phyloP scores from a whole-genome alignment of 2,329 filamentous ascomycete species.

The Epichloe sylvatica region DNA sequence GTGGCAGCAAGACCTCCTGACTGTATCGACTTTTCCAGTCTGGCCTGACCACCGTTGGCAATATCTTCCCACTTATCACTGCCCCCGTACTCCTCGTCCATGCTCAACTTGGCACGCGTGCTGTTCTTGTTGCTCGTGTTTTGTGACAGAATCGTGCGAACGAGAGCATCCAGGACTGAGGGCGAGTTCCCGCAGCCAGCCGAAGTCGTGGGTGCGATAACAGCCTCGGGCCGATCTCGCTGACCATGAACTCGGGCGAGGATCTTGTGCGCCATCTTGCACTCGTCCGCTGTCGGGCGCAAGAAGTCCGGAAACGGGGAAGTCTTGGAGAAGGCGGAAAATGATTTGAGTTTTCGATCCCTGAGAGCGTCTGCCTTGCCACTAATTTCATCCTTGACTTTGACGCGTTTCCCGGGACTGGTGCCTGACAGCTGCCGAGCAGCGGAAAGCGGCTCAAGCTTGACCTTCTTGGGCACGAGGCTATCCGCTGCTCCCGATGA shows the following conservation, averaged over 20 bases:
- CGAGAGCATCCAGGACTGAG: conserved; percentile 37
- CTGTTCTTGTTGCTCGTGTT: conserved; percentile 42
- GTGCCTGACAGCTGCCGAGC: not conserved
- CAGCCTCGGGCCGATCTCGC: conserved; percentile 43
- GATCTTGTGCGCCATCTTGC: conserved; percentile 51
- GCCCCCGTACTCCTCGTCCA: conserved; percentile 30
- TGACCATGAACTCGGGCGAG: conserved; percentile 53
- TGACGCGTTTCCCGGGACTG: not conserved
- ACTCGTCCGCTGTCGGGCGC: conserved; percentile 53
- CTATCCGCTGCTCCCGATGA: conserved; percentile 17
- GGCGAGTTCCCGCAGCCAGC: conserved; percentile 46
- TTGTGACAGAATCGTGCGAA: conserved; percentile 38
- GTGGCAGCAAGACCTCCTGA: conserved; percentile 54
- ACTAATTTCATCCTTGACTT: not conserved
- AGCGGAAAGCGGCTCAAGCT: conserved; percentile 1
- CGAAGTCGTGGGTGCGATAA: conserved; percentile 47
- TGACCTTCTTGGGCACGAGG: conserved; percentile 3
- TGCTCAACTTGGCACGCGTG: conserved; percentile 41
- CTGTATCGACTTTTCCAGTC: conserved; percentile 47
- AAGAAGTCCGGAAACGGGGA: conserved; percentile 55
- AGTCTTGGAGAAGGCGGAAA: conserved; percentile 22
- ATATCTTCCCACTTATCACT: conserved; percentile 30
- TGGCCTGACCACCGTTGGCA: conserved; percentile 23
- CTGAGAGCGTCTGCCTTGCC: conserved; percentile 17
- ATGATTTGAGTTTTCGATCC: conserved; percentile 30